Percentiles rank a stretch among this genome's conserved stretches.
phyloP scores from a whole-genome alignment of 2,329 filamentous ascomycete species.

The Tolypocladium ovalisporum region DNA sequence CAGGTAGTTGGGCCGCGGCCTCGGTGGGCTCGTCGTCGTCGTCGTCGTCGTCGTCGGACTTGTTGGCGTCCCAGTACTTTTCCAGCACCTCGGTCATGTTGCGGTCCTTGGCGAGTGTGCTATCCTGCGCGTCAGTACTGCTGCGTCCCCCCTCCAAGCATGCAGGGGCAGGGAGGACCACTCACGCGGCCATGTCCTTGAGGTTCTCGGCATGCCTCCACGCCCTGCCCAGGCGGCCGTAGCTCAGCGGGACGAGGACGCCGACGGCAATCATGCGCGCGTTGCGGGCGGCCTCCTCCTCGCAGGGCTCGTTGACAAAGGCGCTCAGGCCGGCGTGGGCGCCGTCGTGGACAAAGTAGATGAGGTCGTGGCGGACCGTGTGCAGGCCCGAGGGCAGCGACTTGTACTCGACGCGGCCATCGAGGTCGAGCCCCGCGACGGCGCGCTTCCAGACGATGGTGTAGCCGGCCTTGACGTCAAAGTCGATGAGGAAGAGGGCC shows the following conservation, averaged over 20 bases:
- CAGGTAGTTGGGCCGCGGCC: slow-evolving; percentile 25
- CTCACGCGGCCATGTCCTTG: slow-evolving; percentile 62
- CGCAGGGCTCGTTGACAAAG: slow-evolving; percentile 75
- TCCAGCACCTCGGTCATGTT: slow-evolving; percentile 55
- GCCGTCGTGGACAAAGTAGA: slow-evolving; percentile 82
- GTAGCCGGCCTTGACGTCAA: slow-evolving; percentile 86
- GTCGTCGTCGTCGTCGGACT: slow-evolving; percentile 25
- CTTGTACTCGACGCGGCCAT: slow-evolving; percentile 91
- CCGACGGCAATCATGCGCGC: slow-evolving; percentile 91
- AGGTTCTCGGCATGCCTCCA: slow-evolving; percentile 79
- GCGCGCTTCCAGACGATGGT: slow-evolving; percentile 83
- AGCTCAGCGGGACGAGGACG: slow-evolving; percentile 73
- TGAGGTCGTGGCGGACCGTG: slow-evolving; percentile 75
- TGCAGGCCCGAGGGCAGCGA: slow-evolving; percentile 89
- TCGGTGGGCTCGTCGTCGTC: slow-evolving; percentile 13
- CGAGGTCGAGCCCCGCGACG: slow-evolving; percentile 58
- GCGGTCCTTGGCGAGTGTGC: slow-evolving; percentile 53
- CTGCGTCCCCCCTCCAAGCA: not conserved
- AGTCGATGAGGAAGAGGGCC: slow-evolving; percentile 79
- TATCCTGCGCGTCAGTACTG: slow-evolving; percentile 11
- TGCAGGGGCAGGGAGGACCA: not conserved
- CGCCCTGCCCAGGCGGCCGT: slow-evolving; percentile 73
- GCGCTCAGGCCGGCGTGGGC: slow-evolving; percentile 81
- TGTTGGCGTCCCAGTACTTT: slow-evolving; percentile 62
- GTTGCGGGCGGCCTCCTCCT: slow-evolving; percentile 66